Conservation (phyloP, 73 alveolate species). For the Breviolum minutum region DNA sequence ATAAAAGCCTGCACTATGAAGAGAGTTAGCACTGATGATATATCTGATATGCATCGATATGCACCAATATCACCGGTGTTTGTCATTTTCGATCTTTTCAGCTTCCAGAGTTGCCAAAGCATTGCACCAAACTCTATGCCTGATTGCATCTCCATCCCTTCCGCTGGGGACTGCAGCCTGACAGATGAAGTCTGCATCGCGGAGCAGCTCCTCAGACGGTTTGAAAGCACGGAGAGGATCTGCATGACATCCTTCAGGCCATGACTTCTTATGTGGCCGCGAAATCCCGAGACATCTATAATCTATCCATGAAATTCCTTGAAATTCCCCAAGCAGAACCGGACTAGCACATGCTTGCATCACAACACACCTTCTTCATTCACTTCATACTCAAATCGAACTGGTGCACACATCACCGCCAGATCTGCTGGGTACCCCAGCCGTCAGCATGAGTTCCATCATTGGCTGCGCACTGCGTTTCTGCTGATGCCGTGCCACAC, state of each 20-base stretch:
- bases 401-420: not conserved
- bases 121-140: too few species aligned
- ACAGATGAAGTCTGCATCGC: not conserved
- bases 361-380: too few species aligned
- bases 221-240: too few species aligned
- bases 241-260: too few species aligned
- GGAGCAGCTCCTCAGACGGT: not conserved
- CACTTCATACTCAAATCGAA: not conserved
- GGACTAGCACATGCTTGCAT: not conserved
- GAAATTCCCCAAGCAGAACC: not conserved
- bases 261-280: not conserved
- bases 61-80: not conserved
- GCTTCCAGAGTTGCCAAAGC: too few species aligned
- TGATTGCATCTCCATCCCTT: not conserved
- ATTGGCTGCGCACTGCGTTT: slow-evolving; percentile 1
- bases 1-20: too few species aligned
- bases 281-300: not conserved
- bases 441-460: slow-evolving; percentile 27
- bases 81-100: too few species aligned
- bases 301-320: not conserved
- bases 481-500: slow-evolving; percentile 25
- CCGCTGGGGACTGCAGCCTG: not conserved
- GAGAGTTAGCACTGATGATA: too few species aligned
- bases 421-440: not conserved
- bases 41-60: not conserved